Conservation (phyloP, 306 rosid species). For the Betula pendula region DNA sequence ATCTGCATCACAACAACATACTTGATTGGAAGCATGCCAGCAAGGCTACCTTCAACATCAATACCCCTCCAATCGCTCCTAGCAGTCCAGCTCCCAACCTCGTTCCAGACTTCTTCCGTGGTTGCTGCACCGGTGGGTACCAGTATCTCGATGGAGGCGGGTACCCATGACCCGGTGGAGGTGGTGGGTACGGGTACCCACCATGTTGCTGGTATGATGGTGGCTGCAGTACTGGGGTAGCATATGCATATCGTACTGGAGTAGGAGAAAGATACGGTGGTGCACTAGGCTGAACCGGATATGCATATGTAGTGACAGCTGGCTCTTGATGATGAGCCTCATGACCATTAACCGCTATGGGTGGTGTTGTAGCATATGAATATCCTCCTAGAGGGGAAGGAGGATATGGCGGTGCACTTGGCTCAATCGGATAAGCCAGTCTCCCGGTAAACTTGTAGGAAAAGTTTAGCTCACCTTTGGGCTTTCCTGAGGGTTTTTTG, state of each 20-base stretch:
- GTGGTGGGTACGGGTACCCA: slow-evolving; percentile 2
- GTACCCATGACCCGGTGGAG: background rate
- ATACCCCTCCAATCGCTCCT: too few species aligned
- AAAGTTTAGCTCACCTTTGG: slow-evolving; percentile 53
- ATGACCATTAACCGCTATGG: too few species aligned
- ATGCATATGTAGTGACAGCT: too few species aligned
- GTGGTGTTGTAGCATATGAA: too few species aligned
- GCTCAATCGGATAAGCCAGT: slow-evolving; percentile 8
- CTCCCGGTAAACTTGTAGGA: slow-evolving; percentile 42
- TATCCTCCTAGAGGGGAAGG: background rate
- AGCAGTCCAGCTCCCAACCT: too few species aligned
- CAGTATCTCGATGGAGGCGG: slow-evolving; percentile 8
- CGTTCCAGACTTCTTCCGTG: too few species aligned
- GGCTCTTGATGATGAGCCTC: too few species aligned
- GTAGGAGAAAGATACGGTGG: slow-evolving; percentile 1
- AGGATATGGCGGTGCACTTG: slow-evolving; percentile 26
- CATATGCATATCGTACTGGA: slow-evolving; percentile 17
- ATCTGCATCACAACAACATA: too few species aligned
- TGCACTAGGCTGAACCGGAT: too few species aligned
- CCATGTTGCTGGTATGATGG: slow-evolving; percentile 6
- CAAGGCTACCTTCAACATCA: too few species aligned
- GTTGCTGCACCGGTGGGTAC: slow-evolving; percentile 9
- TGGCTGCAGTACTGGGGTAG: background rate
- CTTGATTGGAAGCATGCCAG: too few species aligned
- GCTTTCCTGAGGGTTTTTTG: slow-evolving; percentile 48